phyloP scores from a whole-genome alignment of 129 eudicot genomes.

The Apium graveolens region DNA sequence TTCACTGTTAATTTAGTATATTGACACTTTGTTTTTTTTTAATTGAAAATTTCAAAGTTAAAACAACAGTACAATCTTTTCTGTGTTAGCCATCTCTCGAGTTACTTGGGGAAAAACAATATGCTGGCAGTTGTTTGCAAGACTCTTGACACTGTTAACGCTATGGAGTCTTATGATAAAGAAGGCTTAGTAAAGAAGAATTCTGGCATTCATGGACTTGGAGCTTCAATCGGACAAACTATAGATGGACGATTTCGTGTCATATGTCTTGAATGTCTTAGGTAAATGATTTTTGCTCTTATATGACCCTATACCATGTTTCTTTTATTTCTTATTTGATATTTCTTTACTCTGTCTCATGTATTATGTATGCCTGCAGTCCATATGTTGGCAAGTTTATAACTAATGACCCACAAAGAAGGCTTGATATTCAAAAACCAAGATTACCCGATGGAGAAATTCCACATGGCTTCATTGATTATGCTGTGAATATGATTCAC shows the following conservation, averaged over 20 bases:
- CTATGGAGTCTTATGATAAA: conserved; percentile 53
- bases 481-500: conserved; percentile 77
- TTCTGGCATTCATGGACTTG: conserved; percentile 70
- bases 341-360: background rate
- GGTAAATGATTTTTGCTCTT: conserved; percentile 26
- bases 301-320: background rate
- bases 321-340: background rate
- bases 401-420: conserved; percentile 67
- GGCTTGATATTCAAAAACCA: conserved; percentile 67
- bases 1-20: background rate
- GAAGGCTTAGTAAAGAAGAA: conserved; percentile 42
- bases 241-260: conserved; percentile 51
- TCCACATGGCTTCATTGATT: conserved; percentile 79
- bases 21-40: background rate
- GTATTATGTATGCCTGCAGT: conserved; percentile 24
- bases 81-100: conserved; percentile 50
- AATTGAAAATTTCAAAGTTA: background rate
- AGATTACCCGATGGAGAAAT: conserved; percentile 62
- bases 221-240: conserved; percentile 42
- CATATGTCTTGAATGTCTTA: conserved; percentile 64
- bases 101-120: conserved; percentile 65
- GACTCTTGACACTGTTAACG: conserved; percentile 48
- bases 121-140: conserved; percentile 83
- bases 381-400: conserved; percentile 68
- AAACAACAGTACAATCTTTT: background rate